These are phyloP conservation scores for Chlorella sp. DNA, from an alignment of 139 green algal species.

Conservation along the genomic window DNA sequence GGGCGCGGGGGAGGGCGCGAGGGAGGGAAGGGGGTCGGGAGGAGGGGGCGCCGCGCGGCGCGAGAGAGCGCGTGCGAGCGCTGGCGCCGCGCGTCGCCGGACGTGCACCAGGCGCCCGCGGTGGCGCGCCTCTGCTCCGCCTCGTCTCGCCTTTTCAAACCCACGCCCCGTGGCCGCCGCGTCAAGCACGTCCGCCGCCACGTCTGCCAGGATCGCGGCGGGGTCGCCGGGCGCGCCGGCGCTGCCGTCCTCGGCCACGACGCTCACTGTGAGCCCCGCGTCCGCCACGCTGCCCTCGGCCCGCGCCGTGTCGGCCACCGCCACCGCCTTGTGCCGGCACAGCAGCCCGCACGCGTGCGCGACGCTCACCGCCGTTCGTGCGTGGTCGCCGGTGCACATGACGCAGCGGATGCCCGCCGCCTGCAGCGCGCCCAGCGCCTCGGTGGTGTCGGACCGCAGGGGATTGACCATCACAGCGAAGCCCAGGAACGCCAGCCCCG, in stretches of 20 bases:
- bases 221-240: not conserved
- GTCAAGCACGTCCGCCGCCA: slow-evolving; percentile 63
- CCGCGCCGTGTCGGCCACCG: slow-evolving; percentile 12
- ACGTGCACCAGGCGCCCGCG: not conserved
- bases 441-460: slow-evolving; percentile 77
- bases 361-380: slow-evolving; percentile 82
- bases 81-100: slow-evolving; percentile 38
- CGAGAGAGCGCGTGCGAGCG: slow-evolving; percentile 61
- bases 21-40: not conserved
- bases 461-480: slow-evolving; percentile 90
- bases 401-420: slow-evolving; percentile 83
- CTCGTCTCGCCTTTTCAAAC: slow-evolving; percentile 42
- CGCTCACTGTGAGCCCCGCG: slow-evolving; percentile 40
- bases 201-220: slow-evolving; percentile 14
- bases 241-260: slow-evolving; percentile 25
- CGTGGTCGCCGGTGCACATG: slow-evolving; percentile 92
- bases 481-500: slow-evolving; percentile 66
- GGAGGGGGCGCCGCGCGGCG: slow-evolving; percentile 32
- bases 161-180: slow-evolving; percentile 66
- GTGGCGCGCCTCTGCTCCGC: not conserved
- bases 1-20: not conserved
- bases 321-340: slow-evolving; percentile 30
- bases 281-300: slow-evolving; percentile 31
- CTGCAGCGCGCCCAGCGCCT: slow-evolving; percentile 65
- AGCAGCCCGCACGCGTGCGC: slow-evolving; percentile 86